Evolutionary conservation across 1,139 yeast species (phyloP).

Genomic region (Pichia sp.): DNA sequence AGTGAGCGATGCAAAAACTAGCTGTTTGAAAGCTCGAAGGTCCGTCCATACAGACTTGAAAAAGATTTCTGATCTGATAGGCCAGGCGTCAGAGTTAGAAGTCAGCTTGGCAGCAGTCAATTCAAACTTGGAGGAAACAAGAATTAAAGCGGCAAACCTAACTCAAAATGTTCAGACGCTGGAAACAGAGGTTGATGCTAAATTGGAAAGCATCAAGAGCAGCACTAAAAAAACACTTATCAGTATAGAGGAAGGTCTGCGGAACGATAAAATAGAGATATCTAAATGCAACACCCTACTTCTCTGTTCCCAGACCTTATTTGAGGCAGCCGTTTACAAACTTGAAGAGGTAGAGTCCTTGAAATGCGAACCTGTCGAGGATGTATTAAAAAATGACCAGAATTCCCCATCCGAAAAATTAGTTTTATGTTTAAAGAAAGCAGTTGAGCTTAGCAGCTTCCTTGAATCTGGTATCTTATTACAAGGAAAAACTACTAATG

Average conservation of each 20-base stretch:
- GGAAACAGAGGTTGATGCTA: constrained; percentile 6
- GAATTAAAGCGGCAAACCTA: neutral
- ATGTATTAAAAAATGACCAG: neutral
- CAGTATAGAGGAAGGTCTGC: constrained; percentile 17
- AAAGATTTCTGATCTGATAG: constrained; percentile 6
- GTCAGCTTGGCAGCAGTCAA: neutral
- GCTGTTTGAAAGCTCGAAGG: constrained; percentile 8
- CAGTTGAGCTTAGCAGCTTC: constrained; percentile 18
- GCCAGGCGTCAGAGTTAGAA: neutral
- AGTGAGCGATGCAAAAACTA: constrained; percentile 5
- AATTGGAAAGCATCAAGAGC: constrained; percentile 19
- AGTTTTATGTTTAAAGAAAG: constrained; percentile 21
- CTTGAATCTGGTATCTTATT: constrained; percentile 3
- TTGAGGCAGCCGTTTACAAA: constrained; percentile 28
- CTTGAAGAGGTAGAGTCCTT: constrained; percentile 23
- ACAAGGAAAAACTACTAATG: neutral
- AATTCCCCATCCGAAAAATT: constrained; percentile 13
- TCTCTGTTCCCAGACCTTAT: constrained; percentile 25
- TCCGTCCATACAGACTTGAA: constrained; percentile 14
- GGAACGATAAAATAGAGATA: constrained; percentile 22
- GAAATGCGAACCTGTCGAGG: neutral
- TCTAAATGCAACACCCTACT: constrained; percentile 28
- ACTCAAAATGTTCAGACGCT: constrained; percentile 2
- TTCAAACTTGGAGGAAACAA: neutral
- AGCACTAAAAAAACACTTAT: constrained; percentile 19